Evolutionary conservation across 73 alveolate genomes (phyloP).

Genomic region (Urostyla sp.): DNA sequence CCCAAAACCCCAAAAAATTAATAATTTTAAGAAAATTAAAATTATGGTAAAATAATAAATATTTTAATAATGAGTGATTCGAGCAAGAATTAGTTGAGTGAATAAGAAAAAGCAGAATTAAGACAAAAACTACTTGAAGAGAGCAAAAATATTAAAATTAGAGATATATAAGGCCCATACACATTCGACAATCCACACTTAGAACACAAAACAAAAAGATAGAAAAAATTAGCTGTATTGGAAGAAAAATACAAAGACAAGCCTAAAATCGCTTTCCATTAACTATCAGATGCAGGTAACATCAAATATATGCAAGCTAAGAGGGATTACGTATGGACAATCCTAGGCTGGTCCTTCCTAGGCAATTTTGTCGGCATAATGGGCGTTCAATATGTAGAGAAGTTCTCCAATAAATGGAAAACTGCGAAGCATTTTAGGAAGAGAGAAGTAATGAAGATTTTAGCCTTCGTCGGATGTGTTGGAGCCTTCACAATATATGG

Average conservation of each 20-base stretch:
- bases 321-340: conserved; percentile 63
- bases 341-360: conserved; percentile 70
- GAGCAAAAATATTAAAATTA: conserved; percentile 34
- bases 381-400: conserved; percentile 47
- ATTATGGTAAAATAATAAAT: too few species aligned
- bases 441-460: conserved; percentile 53
- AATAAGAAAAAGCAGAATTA: not conserved
- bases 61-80: too few species aligned
- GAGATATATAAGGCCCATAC: conserved; percentile 50
- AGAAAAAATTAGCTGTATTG: conserved; percentile 40
- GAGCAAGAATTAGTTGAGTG: too few species aligned
- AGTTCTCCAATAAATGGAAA: conserved; percentile 45
- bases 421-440: conserved; percentile 30
- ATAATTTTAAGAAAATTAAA: not conserved
- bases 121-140: conserved; percentile 33
- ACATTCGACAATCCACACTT: conserved; percentile 60
- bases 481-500: conserved; percentile 63
- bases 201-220: conserved; percentile 56
- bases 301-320: conserved; percentile 50
- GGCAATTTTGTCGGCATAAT: conserved; percentile 67
- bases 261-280: conserved; percentile 69
- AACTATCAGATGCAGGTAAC: conserved; percentile 63
- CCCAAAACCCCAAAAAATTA: not conserved
- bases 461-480: conserved; percentile 46
- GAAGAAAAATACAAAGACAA: conserved; percentile 71